phyloP scores from a whole-genome alignment of 2,329 filamentous ascomycete species.

The Talaromyces sp. region DNA sequence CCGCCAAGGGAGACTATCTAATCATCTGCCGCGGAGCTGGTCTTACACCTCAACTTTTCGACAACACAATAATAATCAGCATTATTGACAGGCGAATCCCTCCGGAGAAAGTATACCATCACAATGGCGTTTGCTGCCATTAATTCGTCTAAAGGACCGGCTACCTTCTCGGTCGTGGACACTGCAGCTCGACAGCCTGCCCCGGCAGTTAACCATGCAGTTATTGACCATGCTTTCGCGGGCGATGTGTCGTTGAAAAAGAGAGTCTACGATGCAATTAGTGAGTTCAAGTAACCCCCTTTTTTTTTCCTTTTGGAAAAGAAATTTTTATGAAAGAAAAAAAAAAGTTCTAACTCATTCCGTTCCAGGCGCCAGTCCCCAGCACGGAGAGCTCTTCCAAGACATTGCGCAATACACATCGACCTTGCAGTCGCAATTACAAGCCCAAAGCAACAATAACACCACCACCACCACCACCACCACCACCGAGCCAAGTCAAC shows the following conservation, averaged over 20 bases:
- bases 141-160: conserved; percentile 10
- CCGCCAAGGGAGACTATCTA: neutral
- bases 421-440: conserved; percentile 20
- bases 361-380: conserved; percentile 28
- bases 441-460: conserved; percentile 20
- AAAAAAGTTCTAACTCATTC: neutral
- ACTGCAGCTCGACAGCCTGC: conserved; percentile 12
- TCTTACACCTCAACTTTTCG: neutral
- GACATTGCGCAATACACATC: conserved; percentile 44
- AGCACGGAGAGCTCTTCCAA: conserved; percentile 39
- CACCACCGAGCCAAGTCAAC: conserved; percentile 16
- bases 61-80: neutral
- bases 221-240: conserved; percentile 37
- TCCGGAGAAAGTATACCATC: neutral
- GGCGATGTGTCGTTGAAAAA: conserved; percentile 33
- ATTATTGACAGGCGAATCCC: neutral
- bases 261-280: conserved; percentile 39
- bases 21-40: neutral
- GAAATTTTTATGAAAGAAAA: neutral
- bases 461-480: too few relatives aligned
- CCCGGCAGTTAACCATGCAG: conserved; percentile 18
- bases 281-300: conserved; percentile 22
- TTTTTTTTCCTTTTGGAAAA: neutral
- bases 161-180: conserved; percentile 20
- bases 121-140: conserved; percentile 33